Base-by-base conservation (phyloP, 78 protist species). In the Dictyostelium brefeldianum region DNA sequence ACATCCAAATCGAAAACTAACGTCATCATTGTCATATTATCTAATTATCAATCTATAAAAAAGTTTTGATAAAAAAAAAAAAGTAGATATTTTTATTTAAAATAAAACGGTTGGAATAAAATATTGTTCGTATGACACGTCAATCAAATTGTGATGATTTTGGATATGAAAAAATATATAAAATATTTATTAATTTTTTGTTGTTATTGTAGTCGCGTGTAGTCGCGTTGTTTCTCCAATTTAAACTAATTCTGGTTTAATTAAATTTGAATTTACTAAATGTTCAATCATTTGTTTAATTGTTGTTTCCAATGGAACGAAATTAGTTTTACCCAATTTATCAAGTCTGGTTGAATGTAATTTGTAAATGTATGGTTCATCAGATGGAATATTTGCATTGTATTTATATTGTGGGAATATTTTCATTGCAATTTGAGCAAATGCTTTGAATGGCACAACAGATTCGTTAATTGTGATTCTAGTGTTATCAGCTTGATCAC, bases 331-430 rank as follows among this genome's bases (percentile, higher is more conserved):
- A 64, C 46, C 46, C 27, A 64, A 64, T 64, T 22, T 7, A 27
- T 64, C 43, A 11, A 64, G 27, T 64, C 46, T 64, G 4, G 22
- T 64, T 64, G 73, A 27, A 25, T 15, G 17, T 10, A 64, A 27
- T 27, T 8, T 29, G 15, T 14, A 51, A 12, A 51, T 51, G 15
- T 51, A 14, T 51, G 56, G 15, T 1, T 51, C 56, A 14, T 51
- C 4, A 27, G 11, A 7, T 9, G 7, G 5, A 14, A 14, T 22
- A 15, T 22, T 27, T 64, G 73, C 7, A 29, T 64, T 64, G 8
- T 27, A 64, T 43, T 70, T 70, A 14, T 17, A 70, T 70, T 29
- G 27, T 70, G 78, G 54, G 78, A 70, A 70, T 41, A 17, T 3
- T 41, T 70, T 43, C 27, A 41, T 17, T 17, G 54, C 54, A 9